A percentile compares a stretch with the other conserved stretches of the same genome.
These are phyloP conservation scores for Bertia moriformis DNA, from an alignment of 2,329 filamentous ascomycete species.

Conservation along the genomic window DNA sequence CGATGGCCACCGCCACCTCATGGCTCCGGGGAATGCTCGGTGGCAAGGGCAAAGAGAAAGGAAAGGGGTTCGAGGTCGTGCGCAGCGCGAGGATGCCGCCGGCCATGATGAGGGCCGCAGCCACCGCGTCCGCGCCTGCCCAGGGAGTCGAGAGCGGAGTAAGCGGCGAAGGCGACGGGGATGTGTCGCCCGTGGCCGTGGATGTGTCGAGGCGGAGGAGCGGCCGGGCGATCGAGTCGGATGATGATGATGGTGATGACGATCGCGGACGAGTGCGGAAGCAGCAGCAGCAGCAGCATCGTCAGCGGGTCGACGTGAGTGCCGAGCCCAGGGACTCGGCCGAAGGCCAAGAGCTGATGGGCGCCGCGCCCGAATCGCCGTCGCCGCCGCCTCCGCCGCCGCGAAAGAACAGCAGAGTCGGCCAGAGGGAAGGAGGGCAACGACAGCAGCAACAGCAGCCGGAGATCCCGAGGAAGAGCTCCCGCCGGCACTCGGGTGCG, in stretches of 20 bases:
- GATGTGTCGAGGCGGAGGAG: conserved; percentile 38
- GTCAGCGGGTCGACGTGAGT: conserved; percentile 9
- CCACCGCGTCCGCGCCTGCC: too few species aligned
- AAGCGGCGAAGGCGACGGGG: conserved; percentile 37
- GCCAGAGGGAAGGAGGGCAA: too few species aligned
- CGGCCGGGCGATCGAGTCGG: conserved; percentile 51
- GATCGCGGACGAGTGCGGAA: too few species aligned
- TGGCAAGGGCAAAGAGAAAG: conserved; percentile 82
- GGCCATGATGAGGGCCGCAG: conserved; percentile 34
- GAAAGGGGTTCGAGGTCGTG: conserved; percentile 94
- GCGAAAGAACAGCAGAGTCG: conserved; percentile 13
- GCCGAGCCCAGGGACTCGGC: background rate
- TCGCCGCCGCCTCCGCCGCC: background rate
- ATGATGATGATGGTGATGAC: conserved; percentile 33
- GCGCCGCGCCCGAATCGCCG: conserved; percentile 8
- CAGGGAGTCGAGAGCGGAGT: conserved; percentile 13
- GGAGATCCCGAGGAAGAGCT: too few species aligned
- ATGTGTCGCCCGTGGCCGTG: conserved; percentile 55
- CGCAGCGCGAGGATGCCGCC: conserved; percentile 76
- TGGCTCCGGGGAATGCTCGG: conserved; percentile 74
- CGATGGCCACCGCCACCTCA: conserved; percentile 73
- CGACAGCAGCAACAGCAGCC: too few species aligned
- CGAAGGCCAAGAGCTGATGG: conserved; percentile 3
- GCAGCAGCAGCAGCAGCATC: conserved; percentile 14
- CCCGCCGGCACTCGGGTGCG: conserved; percentile 22